A percentile compares a stretch with the other conserved stretches of the same genome.
phyloP scores from a whole-genome alignment of 352 stramenopile genomes.

The Phytopythium vexans region DNA sequence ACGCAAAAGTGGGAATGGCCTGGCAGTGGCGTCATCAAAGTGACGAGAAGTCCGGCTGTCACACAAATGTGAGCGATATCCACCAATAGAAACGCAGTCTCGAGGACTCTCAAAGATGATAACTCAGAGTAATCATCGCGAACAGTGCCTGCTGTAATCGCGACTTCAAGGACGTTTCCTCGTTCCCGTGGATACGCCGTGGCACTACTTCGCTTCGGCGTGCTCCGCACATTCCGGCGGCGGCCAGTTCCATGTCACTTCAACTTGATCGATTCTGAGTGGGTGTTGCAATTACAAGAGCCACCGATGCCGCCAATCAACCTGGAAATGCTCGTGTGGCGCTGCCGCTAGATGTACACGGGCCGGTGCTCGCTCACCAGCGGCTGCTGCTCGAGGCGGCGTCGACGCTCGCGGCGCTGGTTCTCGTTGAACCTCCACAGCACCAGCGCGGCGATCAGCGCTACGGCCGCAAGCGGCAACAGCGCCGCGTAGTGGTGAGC shows the following conservation, averaged over 20 bases:
- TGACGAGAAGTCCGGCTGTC: background rate
- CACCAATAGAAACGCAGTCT: background rate
- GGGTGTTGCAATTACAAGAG: no score
- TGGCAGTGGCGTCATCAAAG: no score
- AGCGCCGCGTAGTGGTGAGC: background rate
- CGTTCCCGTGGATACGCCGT: no score
- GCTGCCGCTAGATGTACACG: conserved; percentile 1
- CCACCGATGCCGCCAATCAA: no score
- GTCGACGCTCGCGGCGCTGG: background rate
- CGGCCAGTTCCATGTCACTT: no score
- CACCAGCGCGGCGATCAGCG: conserved; percentile 1
- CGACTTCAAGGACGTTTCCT: background rate
- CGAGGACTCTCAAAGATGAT: no score
- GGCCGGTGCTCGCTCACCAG: background rate
- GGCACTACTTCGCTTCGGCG: no score
- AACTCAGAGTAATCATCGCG: no score
- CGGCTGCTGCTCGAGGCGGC: background rate
- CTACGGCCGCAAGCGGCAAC: background rate
- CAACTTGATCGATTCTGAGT: no score
- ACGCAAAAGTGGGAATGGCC: no score
- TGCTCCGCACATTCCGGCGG: no score
- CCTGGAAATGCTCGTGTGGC: no score
- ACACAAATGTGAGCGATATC: background rate
- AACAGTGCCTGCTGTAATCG: background rate
- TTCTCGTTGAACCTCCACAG: conserved; percentile 2